Conservation (phyloP, 495 filamentous ascomycete species). For the Sphaerosporella brunnea region DNA sequence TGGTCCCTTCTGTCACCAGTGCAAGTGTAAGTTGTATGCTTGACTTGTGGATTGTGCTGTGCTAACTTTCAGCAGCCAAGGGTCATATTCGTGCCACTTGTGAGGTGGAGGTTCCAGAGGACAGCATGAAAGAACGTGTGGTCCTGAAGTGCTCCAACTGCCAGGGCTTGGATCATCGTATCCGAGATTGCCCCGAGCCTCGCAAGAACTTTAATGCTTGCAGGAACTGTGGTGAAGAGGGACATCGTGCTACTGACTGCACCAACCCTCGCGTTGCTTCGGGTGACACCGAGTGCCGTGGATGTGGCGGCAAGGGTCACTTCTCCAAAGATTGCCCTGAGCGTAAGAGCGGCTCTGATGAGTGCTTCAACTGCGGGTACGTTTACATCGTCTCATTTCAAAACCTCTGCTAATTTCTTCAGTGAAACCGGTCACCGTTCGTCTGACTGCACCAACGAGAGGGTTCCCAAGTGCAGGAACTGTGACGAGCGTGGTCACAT, state of each 20-base stretch:
- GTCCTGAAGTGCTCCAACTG: slow-evolving; percentile 67
- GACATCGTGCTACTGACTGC: slow-evolving; percentile 45
- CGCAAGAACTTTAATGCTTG: slow-evolving; percentile 35
- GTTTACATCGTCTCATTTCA: slow-evolving; percentile 9
- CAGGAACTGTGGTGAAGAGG: slow-evolving; percentile 57
- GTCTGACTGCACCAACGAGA: slow-evolving; percentile 31
- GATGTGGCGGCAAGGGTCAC: slow-evolving; percentile 60
- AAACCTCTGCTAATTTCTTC: slow-evolving; percentile 36
- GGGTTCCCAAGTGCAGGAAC: slow-evolving; percentile 45
- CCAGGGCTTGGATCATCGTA: slow-evolving; percentile 44
- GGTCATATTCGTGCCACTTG: slow-evolving; percentile 27
- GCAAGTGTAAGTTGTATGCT: slow-evolving; percentile 33
- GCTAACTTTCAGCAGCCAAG: slow-evolving; percentile 17
- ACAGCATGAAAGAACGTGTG: slow-evolving; percentile 46
- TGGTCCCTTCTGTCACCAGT: slow-evolving; percentile 41
- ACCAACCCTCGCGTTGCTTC: slow-evolving; percentile 49
- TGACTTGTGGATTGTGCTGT: neutral
- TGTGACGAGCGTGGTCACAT: slow-evolving; percentile 57
- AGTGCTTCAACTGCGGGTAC: slow-evolving; percentile 50
- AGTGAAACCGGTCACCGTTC: slow-evolving; percentile 29
- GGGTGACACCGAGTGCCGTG: slow-evolving; percentile 59
- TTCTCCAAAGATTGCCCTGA: slow-evolving; percentile 69
- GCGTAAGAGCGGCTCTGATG: slow-evolving; percentile 30
- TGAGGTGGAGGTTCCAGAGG: slow-evolving; percentile 37
- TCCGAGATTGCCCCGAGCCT: slow-evolving; percentile 44